phyloP scores from a whole-genome alignment of 441 rosid genomes.

The Eruca vesicaria region DNA sequence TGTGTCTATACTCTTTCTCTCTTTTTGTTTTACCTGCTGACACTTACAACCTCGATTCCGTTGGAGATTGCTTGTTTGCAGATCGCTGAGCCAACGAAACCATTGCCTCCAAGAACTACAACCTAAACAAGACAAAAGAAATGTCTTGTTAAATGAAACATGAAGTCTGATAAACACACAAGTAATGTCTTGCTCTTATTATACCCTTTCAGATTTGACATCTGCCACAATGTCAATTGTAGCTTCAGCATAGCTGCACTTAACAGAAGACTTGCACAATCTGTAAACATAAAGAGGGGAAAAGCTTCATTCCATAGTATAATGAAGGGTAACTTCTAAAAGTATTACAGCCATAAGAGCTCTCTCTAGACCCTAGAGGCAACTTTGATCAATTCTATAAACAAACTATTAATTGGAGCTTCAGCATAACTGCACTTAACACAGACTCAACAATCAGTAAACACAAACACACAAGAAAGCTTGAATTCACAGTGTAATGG shows the following conservation, averaged over 20 bases:
- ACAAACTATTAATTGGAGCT: neutral
- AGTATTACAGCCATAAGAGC: neutral
- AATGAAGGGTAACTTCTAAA: neutral
- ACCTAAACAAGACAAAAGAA: conserved; percentile 41
- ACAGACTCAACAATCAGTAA: neutral
- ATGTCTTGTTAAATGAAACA: conserved; percentile 16
- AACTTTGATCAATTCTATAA: neutral
- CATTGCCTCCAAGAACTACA: conserved; percentile 90
- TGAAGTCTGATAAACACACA: neutral
- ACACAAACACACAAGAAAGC: neutral
- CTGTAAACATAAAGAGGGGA: conserved; percentile 27
- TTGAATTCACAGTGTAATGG: no score
- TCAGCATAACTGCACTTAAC: neutral
- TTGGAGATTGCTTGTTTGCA: conserved; percentile 86
- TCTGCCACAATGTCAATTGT: conserved; percentile 85
- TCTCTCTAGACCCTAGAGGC: neutral
- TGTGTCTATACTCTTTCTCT: neutral
- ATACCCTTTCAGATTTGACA: conserved; percentile 73
- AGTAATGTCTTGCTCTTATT: neutral
- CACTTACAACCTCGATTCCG: conserved; percentile 80
- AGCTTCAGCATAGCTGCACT: conserved; percentile 60
- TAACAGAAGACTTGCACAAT: conserved; percentile 55
- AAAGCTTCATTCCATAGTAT: neutral
- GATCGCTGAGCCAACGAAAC: conserved; percentile 92
- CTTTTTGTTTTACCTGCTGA: conserved; percentile 60